Percentiles rank a stretch among this genome's conserved stretches.
Evolutionary conservation across 805 yeast genomes (phyloP).

Genomic region (Lachancea kluyveri): DNA sequence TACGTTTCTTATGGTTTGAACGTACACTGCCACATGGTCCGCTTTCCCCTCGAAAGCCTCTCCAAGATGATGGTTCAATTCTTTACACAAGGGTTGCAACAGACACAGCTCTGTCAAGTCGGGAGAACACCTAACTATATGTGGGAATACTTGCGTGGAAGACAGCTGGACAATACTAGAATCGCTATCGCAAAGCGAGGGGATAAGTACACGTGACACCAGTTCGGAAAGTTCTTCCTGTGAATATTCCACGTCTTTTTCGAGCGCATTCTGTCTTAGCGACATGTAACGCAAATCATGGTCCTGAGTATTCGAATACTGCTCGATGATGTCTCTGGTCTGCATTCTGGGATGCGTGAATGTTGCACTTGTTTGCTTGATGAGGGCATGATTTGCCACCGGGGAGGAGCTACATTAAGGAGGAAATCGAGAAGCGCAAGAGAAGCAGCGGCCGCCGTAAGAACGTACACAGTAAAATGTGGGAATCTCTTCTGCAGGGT

Average conservation of each 20-base stretch:
- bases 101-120: slow-evolving; percentile 5
- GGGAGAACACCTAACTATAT: slow-evolving; percentile 19
- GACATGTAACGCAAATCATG: slow-evolving; percentile 37
- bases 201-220: slow-evolving; percentile 11
- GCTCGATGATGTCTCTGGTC: slow-evolving; percentile 8
- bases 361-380: too few relatives aligned
- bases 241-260: slow-evolving; percentile 53
- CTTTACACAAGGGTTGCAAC: slow-evolving; percentile 9
- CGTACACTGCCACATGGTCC: too few relatives aligned
- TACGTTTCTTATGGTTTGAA: slow-evolving; percentile 16
- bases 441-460: too few relatives aligned
- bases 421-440: too few relatives aligned
- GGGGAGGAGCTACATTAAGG: too few relatives aligned
- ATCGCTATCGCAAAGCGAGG: slow-evolving; percentile 41
- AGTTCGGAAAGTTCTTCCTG: slow-evolving; percentile 42
- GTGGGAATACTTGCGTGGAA: slow-evolving; percentile 43
- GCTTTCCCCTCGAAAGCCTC: too few relatives aligned
- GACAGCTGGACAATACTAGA: slow-evolving; percentile 36
- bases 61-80: slow-evolving; percentile 2
- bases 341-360: too few relatives aligned
- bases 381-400: too few relatives aligned
- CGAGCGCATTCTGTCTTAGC: slow-evolving; percentile 84
- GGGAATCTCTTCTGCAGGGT: too few relatives aligned
- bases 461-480: too few relatives aligned
- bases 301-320: slow-evolving; percentile 18